Conservation (phyloP, 2,329 filamentous ascomycete species). For the Calonectria honghensis region DNA sequence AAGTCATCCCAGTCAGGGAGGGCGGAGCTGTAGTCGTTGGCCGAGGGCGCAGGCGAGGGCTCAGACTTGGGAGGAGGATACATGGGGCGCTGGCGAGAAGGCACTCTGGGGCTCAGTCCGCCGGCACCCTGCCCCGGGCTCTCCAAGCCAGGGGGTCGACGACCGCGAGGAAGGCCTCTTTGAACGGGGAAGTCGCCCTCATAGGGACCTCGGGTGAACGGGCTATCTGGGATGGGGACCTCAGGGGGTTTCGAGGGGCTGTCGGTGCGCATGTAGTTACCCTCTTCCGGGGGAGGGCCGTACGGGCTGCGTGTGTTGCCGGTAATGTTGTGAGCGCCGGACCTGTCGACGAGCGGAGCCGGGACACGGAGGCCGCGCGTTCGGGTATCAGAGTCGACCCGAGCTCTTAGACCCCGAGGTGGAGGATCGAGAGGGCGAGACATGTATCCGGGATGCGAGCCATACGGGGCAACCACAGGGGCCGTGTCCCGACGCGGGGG, state of each 20-base stretch:
- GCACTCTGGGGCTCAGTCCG: slow-evolving; percentile 49
- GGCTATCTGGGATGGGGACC: slow-evolving; percentile 50
- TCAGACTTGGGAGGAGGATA: slow-evolving; percentile 48
- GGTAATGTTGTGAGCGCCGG: slow-evolving; percentile 35
- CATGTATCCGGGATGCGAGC: slow-evolving; percentile 46
- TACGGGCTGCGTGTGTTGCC: slow-evolving; percentile 50
- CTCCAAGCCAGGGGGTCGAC: slow-evolving; percentile 49
- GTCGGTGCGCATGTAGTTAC: slow-evolving; percentile 47
- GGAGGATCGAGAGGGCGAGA: slow-evolving; percentile 50
- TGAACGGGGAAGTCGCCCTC: slow-evolving; percentile 60
- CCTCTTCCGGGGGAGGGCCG: slow-evolving; percentile 49
- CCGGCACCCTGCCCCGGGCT: slow-evolving; percentile 18
- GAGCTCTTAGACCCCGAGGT: slow-evolving; percentile 54
- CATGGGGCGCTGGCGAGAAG: slow-evolving; percentile 49
- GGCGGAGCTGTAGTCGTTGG: slow-evolving; percentile 40
- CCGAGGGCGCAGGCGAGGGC: slow-evolving; percentile 32
- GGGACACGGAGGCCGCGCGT: slow-evolving; percentile 51
- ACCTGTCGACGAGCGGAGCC: slow-evolving; percentile 46
- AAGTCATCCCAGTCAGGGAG: slow-evolving; percentile 56
- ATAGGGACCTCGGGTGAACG: slow-evolving; percentile 53
- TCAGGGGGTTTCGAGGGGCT: slow-evolving; percentile 40
- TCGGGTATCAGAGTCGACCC: slow-evolving; percentile 51
- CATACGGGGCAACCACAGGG: slow-evolving; percentile 27
- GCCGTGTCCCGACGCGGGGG: slow-evolving; percentile 40
- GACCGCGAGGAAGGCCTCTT: slow-evolving; percentile 61